These are phyloP conservation scores for Apiotrichum laibachii DNA, from an alignment of 1,284 basidiomycete species.

Conservation along the genomic window DNA sequence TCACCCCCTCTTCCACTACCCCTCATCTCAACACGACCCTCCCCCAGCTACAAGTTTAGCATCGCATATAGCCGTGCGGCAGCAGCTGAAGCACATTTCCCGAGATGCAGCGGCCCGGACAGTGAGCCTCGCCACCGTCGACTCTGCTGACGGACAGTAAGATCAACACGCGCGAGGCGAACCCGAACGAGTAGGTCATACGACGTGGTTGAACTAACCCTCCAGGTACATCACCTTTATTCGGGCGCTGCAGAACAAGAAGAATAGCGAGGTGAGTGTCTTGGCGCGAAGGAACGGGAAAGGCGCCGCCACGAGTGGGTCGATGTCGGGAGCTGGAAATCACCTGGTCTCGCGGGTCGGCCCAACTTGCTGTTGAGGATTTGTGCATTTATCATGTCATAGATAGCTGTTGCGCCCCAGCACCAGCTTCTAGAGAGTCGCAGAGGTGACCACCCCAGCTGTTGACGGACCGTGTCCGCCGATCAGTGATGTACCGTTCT, in stretches of 20 bases:
- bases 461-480: not conserved
- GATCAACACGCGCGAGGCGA: conserved; percentile 43
- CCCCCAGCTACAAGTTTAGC: too few relatives aligned
- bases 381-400: too few relatives aligned
- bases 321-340: too few relatives aligned
- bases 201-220: not conserved
- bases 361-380: too few relatives aligned
- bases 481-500: not conserved
- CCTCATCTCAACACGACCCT: not conserved
- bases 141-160: conserved; percentile 22
- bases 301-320: not conserved
- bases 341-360: too few relatives aligned
- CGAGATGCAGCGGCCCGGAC: conserved; percentile 24
- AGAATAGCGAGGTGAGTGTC: conserved; percentile 32
- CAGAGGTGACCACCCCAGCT: too few relatives aligned
- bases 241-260: conserved; percentile 32
- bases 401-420: too few relatives aligned
- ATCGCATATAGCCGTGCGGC: too few relatives aligned
- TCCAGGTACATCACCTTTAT: conserved; percentile 48
- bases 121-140: conserved; percentile 1
- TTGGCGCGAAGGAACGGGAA: not conserved
- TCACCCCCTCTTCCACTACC: not conserved
- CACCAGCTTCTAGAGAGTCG: too few relatives aligned
- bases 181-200: conserved; percentile 42
- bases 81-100: too few relatives aligned